These are phyloP conservation scores for Papilionanthe hybrid DNA, from an alignment of 116 monocot genomes.

Conservation along the genomic window DNA sequence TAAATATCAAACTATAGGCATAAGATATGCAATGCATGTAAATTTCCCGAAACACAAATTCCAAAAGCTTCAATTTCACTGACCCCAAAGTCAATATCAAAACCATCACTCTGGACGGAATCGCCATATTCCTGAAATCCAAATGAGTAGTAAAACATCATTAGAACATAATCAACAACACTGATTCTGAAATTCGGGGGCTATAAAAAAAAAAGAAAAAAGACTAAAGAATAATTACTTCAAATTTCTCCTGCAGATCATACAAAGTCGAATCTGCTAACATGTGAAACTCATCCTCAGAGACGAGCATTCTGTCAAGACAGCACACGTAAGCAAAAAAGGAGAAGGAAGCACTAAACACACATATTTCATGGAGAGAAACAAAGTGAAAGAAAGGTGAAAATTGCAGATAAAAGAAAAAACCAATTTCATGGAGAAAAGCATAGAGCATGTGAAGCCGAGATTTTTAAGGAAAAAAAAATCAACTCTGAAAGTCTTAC, in stretches of 20 bases:
- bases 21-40: too few species aligned
- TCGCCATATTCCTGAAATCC: constrained; percentile 82
- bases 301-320: constrained; percentile 39
- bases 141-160: background rate
- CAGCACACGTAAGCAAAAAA: constrained; percentile 1
- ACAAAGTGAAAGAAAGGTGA: background rate
- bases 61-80: constrained; percentile 12
- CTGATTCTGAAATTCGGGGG: background rate
- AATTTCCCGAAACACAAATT: too few species aligned
- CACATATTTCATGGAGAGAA: background rate
- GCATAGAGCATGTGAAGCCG: too few species aligned
- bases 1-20: too few species aligned
- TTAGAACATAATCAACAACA: background rate
- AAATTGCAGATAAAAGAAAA: background rate
- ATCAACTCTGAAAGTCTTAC: constrained; percentile 3
- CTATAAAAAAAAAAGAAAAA: background rate
- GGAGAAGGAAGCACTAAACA: background rate
- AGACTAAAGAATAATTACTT: constrained; percentile 34
- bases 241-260: constrained; percentile 70
- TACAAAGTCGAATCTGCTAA: constrained; percentile 75
- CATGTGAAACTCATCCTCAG: constrained; percentile 71
- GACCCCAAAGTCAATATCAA: constrained; percentile 97
- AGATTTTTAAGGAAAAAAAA: background rate
- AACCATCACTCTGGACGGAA: constrained; percentile 78
- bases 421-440: background rate